phyloP scores from a whole-genome alignment of 1,284 basidiomycete genomes.

The Cystobasidium sp. region DNA sequence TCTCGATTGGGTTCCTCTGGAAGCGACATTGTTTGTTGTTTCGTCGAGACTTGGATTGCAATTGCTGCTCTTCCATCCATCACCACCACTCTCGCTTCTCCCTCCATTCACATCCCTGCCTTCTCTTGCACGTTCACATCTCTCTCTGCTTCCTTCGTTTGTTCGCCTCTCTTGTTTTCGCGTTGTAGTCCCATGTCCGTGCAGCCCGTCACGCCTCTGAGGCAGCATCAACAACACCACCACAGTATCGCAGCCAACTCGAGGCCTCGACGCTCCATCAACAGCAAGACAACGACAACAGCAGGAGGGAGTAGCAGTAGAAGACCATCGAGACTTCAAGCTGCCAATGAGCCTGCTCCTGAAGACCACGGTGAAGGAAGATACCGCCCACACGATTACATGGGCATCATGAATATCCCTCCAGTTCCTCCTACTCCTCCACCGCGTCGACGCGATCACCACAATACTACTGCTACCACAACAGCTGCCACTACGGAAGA shows the following conservation, averaged over 20 bases:
- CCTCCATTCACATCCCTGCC: not conserved
- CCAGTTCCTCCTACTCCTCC: too few relatives aligned
- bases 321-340: constrained; percentile 1
- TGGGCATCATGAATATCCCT: too few relatives aligned
- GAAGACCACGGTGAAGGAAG: constrained; percentile 17
- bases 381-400: not conserved
- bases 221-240: constrained; percentile 20
- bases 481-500: not conserved
- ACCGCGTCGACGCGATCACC: not conserved
- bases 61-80: constrained; percentile 2
- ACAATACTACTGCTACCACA: not conserved
- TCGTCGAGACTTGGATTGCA: not conserved
- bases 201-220: constrained; percentile 33
- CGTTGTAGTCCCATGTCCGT: not conserved
- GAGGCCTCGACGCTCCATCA: constrained; percentile 2
- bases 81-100: not conserved
- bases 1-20: constrained; percentile 15
- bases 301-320: constrained; percentile 5
- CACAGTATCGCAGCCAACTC: constrained; percentile 14
- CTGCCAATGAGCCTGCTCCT: constrained; percentile 31
- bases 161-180: not conserved
- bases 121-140: not conserved
- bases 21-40: not conserved
- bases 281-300: constrained; percentile 10
- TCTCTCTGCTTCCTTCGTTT: not conserved